phyloP scores from a whole-genome alignment of 1,284 basidiomycete species.

The Leccinum pachyderme region DNA sequence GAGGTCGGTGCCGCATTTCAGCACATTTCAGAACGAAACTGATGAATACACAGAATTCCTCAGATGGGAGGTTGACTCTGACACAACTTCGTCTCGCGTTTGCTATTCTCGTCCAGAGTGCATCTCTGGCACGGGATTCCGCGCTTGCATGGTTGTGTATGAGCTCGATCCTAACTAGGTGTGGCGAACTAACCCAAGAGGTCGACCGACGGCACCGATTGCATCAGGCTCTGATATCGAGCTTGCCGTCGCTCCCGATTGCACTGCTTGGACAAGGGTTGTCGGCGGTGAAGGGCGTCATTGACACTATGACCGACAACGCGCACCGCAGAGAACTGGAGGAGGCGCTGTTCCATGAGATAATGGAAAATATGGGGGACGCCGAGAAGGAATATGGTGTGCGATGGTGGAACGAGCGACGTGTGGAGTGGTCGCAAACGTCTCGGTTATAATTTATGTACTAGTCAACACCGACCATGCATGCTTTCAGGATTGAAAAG shows the following conservation, averaged over 20 bases:
- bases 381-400: slow-evolving; percentile 62
- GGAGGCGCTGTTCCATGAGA: slow-evolving; percentile 55
- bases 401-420: slow-evolving; percentile 61
- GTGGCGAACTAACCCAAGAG: slow-evolving; percentile 17
- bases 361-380: slow-evolving; percentile 62
- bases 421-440: slow-evolving; percentile 21
- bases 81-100: slow-evolving; percentile 66
- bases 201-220: slow-evolving; percentile 48
- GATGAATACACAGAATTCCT: slow-evolving; percentile 54
- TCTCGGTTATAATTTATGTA: too few relatives aligned
- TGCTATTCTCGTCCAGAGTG: slow-evolving; percentile 58
- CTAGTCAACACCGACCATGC: too few relatives aligned
- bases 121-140: slow-evolving; percentile 38
- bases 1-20: slow-evolving; percentile 43
- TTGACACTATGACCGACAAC: slow-evolving; percentile 25
- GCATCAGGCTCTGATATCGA: slow-evolving; percentile 56
- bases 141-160: slow-evolving; percentile 64
- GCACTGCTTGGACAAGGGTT: slow-evolving; percentile 53
- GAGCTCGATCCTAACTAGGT: slow-evolving; percentile 45
- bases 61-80: slow-evolving; percentile 53
- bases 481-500: too few relatives aligned
- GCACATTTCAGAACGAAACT: not conserved
- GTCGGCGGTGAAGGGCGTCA: slow-evolving; percentile 41
- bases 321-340: slow-evolving; percentile 45
- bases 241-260: slow-evolving; percentile 55